Base-by-base conservation (phyloP, 768 basidiomycete species). In the Macrolepiota fuliginosa region DNA sequence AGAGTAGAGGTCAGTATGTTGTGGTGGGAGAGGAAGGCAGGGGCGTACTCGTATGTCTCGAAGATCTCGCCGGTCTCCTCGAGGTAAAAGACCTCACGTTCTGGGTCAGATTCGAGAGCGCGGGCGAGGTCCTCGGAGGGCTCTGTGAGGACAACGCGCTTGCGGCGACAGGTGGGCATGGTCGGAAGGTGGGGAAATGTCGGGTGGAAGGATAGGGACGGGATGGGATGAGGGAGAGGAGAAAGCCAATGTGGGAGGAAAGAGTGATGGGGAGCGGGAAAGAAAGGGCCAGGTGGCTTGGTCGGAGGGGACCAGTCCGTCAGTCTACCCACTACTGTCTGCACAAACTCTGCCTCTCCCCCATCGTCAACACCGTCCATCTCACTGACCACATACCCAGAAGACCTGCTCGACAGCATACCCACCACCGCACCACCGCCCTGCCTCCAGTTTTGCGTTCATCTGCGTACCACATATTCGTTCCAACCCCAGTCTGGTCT, bases 61-160 rank as follows among this genome's bases (percentile, higher is more conserved):
- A 98, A 98, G 76, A 98, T 92, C 84, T 98, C 96, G 70, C 96
- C 96, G 2, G 96, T 98, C 75, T 94, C 88, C 65, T 87, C 80
- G 71, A 98, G 89, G 80, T 92, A 96, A 78, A 88, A 98, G 74
- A 98, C 95, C 66, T 88, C 86, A 71, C 78, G 85, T 74, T 80
- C 78, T 37, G 86, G 86, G 78, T 88, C 84, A 46, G 83, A 74
- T 73, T 85, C 81, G 69, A 81, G 80, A 62, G 84, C 82, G 64
- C 84, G 82, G 64, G 91, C 80, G 71, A 93, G 87, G 66, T 83
- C 75, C 50, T 84, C 82, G 56, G 90, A 85, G 65, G 91, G 89
- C 75, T 92, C 87, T 67, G 87, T 91, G 82, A 93, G 90, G 71
- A 93, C 85, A 67, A 93, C 91, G 81, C 91, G 86, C 76, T 93